Conservation (phyloP, 2,329 filamentous ascomycete genomes). For the Penicillium sp. region DNA sequence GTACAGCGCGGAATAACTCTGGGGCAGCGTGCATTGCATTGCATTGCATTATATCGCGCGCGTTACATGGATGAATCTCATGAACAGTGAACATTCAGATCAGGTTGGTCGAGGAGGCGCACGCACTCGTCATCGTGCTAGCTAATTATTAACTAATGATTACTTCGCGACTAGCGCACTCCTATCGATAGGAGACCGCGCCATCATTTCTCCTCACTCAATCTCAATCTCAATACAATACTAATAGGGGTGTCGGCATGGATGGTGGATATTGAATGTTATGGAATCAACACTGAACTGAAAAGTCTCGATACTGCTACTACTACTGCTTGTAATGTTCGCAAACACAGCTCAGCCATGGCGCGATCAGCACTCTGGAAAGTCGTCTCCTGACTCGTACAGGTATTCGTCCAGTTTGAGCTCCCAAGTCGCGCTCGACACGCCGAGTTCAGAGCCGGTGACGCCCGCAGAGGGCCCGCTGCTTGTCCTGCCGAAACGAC, state of each 20-base stretch:
- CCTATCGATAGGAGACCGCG: background rate
- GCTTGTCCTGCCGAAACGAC: conserved; percentile 19
- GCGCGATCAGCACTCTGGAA: conserved; percentile 14
- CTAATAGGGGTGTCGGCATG: background rate
- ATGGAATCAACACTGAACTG: too few relatives aligned
- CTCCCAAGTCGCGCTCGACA: conserved; percentile 13
- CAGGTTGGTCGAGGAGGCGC: too few relatives aligned
- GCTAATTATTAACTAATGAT: background rate
- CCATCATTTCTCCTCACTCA: background rate
- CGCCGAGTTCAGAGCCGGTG: conserved; percentile 10
- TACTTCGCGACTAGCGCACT: background rate
- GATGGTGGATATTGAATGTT: background rate
- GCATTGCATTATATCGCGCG: background rate
- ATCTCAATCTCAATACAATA: too few relatives aligned
- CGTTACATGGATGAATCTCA: background rate
- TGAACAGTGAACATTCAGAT: too few relatives aligned
- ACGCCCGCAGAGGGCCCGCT: conserved; percentile 11
- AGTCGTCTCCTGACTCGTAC: conserved; percentile 15
- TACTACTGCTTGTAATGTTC: conserved; percentile 11
- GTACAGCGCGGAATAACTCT: too few relatives aligned
- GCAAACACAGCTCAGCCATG: conserved; percentile 13
- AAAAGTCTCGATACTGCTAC: too few relatives aligned
- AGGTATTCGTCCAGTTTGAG: conserved; percentile 13
- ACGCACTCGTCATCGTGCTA: too few relatives aligned
- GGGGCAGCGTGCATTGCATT: too few relatives aligned